phyloP scores from a whole-genome alignment of 306 rosid species.

The Purshia tridentata region DNA sequence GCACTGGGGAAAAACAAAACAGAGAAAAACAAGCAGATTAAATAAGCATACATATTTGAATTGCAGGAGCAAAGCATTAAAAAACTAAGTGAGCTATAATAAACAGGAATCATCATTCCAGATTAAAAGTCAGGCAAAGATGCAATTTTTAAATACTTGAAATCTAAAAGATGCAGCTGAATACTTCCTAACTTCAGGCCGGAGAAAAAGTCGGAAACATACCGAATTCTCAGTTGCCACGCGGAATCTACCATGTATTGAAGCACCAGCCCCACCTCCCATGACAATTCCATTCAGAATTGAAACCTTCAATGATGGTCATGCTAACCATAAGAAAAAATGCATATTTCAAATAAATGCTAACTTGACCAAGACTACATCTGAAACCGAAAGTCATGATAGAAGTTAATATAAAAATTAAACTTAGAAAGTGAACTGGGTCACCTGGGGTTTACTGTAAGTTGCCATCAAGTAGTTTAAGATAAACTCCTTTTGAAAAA shows the following conservation, averaged over 20 bases:
- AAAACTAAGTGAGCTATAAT: neutral
- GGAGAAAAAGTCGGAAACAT: constrained; percentile 15
- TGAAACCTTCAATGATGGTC: constrained; percentile 65
- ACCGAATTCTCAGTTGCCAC: constrained; percentile 90
- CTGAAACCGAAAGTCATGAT: neutral
- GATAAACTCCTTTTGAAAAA: constrained; percentile 55
- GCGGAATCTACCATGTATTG: constrained; percentile 86
- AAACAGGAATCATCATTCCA: neutral
- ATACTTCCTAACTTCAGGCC: neutral
- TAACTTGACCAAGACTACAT: constrained; percentile 1
- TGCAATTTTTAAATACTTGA: neutral
- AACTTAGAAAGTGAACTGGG: neutral
- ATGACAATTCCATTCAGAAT: constrained; percentile 87
- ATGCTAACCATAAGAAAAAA: constrained; percentile 21
- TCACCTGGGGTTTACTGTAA: constrained; percentile 88
- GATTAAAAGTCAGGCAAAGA: neutral
- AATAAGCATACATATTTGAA: neutral
- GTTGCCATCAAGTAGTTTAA: constrained; percentile 87
- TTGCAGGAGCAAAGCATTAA: neutral
- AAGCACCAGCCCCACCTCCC: constrained; percentile 98
- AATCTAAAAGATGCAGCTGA: neutral
- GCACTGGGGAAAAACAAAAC: neutral
- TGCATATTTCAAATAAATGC: constrained; percentile 1
- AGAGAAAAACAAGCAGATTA: neutral
- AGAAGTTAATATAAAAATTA: neutral